These are phyloP conservation scores for Trametes sanguinea DNA, from an alignment of 768 basidiomycete species.

Conservation along the genomic window DNA sequence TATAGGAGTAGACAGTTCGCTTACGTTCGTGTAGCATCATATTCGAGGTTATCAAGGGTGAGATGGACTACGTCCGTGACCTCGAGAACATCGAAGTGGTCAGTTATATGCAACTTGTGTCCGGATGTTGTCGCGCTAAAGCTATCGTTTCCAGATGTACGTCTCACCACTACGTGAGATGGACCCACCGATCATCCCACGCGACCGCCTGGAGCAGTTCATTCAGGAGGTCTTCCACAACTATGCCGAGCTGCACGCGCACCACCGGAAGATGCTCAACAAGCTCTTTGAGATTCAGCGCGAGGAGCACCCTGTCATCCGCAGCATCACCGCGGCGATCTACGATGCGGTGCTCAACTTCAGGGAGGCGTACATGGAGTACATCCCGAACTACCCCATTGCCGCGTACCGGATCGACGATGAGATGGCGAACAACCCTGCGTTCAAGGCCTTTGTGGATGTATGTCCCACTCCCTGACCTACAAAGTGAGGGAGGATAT, in stretches of 20 bases:
- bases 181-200: conserved; percentile 77
- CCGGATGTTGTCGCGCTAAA: background rate
- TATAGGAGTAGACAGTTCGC: conserved; percentile 1
- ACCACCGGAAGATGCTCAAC: conserved; percentile 77
- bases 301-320: conserved; percentile 81
- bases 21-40: conserved; percentile 59
- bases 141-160: conserved; percentile 62
- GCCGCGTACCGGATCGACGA: conserved; percentile 87
- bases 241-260: conserved; percentile 68
- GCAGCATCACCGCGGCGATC: conserved; percentile 79
- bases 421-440: conserved; percentile 78
- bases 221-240: conserved; percentile 91
- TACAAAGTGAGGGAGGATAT: background rate
- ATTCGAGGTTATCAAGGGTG: conserved; percentile 92
- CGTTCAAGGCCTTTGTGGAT: conserved; percentile 83
- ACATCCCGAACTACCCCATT: conserved; percentile 90
- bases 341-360: conserved; percentile 92
- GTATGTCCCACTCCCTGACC: conserved; percentile 43
- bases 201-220: conserved; percentile 71
- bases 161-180: conserved; percentile 70
- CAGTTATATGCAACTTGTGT: conserved; percentile 23
- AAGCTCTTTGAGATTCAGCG: conserved; percentile 84
- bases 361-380: conserved; percentile 90
- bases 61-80: conserved; percentile 94
- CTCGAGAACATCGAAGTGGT: conserved; percentile 83